phyloP scores from a whole-genome alignment of 169 alveolate species.

The Plasmodium ovale region DNA sequence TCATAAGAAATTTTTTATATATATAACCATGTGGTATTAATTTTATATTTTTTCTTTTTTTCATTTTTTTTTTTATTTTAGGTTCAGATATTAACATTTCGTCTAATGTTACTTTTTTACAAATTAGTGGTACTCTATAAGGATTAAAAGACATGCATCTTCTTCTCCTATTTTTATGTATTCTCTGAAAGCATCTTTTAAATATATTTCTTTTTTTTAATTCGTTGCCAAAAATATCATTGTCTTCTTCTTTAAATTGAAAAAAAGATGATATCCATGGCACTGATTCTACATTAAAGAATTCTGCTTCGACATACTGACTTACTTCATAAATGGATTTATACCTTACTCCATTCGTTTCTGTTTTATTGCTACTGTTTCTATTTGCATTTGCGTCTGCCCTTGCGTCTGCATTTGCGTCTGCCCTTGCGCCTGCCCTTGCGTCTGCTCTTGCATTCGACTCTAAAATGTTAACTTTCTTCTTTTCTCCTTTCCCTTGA shows the following conservation, averaged over 20 bases:
- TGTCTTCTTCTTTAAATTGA: conserved; percentile 39
- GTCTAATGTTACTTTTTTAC: conserved; percentile 79
- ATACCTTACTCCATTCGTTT: conserved; percentile 3
- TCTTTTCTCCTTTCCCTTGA: not conserved
- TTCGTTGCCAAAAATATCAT: conserved; percentile 23
- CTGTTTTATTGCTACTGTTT: not conserved
- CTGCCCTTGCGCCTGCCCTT: too few species aligned
- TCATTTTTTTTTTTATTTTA: conserved; percentile 78
- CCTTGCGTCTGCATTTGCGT: not conserved
- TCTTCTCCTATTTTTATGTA: conserved; percentile 92
- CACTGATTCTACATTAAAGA: conserved; percentile 22
- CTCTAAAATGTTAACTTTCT: not conserved
- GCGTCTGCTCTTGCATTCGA: too few species aligned
- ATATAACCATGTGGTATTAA: conserved; percentile 78
- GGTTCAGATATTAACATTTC: conserved; percentile 86
- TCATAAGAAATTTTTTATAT: conserved; percentile 80
- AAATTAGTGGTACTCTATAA: conserved; percentile 91
- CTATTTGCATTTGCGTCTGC: not conserved
- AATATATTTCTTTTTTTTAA: conserved; percentile 74
- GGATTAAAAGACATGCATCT: conserved; percentile 97
- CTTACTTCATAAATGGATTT: conserved; percentile 17
- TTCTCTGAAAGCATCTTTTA: conserved; percentile 88
- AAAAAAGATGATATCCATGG: conserved; percentile 69
- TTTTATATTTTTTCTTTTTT: conserved; percentile 72
- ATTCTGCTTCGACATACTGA: not conserved